phyloP scores from a whole-genome alignment of 352 stramenopile species.

The Phytophthora macrochlamydospora region DNA sequence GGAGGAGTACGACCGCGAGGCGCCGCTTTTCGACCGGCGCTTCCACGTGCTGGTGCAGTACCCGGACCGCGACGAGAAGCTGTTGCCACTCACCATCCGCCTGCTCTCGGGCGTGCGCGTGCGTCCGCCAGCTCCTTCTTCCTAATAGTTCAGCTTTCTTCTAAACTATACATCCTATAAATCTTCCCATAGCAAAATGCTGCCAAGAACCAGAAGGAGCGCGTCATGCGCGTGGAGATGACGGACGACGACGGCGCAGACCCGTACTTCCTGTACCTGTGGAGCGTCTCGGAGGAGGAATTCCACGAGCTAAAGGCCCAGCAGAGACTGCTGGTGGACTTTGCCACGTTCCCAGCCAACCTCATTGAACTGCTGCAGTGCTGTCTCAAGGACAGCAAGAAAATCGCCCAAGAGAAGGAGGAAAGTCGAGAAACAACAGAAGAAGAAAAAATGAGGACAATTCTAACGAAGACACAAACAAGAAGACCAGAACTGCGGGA shows the following conservation, averaged over 20 bases:
- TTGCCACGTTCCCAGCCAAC: constrained; percentile 90
- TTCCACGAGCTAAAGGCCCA: constrained; percentile 95
- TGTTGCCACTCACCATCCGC: constrained; percentile 74
- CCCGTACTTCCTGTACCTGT: constrained; percentile 92
- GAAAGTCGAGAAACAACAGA: constrained; percentile 3
- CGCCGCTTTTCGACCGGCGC: constrained; percentile 83
- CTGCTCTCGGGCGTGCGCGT: constrained; percentile 79
- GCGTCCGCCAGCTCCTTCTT: constrained; percentile 12
- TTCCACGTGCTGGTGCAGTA: constrained; percentile 87
- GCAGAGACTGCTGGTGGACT: constrained; percentile 94
- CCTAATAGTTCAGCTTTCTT: no score
- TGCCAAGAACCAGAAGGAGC: constrained; percentile 83
- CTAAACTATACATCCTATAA: no score
- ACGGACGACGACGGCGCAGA: constrained; percentile 92
- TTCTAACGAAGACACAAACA: no score
- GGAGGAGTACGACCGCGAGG: constrained; percentile 82
- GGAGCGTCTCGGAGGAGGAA: constrained; percentile 94
- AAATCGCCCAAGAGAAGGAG: constrained; percentile 27
- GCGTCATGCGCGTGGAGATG: constrained; percentile 92
- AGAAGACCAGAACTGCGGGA: constrained; percentile 63
- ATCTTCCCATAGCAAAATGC: constrained; percentile 56
- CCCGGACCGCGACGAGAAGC: constrained; percentile 80
- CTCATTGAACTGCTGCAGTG: constrained; percentile 93
- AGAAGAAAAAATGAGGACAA: background rate
- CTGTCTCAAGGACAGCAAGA: constrained; percentile 82